Evolutionary conservation across 495 filamentous ascomycete species (phyloP), one percentile per base, ranked within the genome.

Genomic region (Aspergillus panamensis): DNA sequence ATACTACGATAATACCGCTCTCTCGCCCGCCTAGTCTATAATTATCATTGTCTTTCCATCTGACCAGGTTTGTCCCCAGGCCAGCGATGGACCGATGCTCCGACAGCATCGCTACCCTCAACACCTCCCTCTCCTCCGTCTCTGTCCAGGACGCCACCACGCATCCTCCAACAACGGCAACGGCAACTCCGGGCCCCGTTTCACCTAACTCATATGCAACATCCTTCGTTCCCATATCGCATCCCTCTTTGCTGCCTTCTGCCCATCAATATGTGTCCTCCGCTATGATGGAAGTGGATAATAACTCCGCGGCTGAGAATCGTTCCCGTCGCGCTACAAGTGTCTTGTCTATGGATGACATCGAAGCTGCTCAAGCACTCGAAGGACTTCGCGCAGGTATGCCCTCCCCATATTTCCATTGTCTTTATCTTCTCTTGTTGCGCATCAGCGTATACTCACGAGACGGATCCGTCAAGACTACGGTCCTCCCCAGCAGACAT

Each of bases 311-410:
- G 30, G 58, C 62, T n/a, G 73, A 76, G 39, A 74, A 77, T 61
- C 73, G 76, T 21, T 69, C 70, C 60, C 73, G 70, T 66, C 72
- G 75, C 61, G 74, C 74, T 32, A 69, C 74, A 51, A 79, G 76
- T 63, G 75, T 77, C 31, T 55, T 88, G 43, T 90, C 85, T 47
- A 83, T 93, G 62, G 91, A 96, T 64, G 91, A 97, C 67, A 84
- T 90, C 13, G 88, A 95, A 66, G 92, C 91, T 29, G 92, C 91
- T 31, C 91, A 96, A 73, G 91, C 92, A 12, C 72, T 97, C 19
- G 88, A 88, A 35, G 89, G 90, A 55, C 80, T 97, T 52, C 84
- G 89, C 70, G 85, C 89, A 65, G 90, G 92, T 96, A 48, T 29
- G 42, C 32, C n/a, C 29, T 16, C 35, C 49, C 21, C 31, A 56